Evolutionary conservation across 2,329 filamentous ascomycete genomes (phyloP).

Genomic region (Pseudocercospora fijiensis): DNA sequence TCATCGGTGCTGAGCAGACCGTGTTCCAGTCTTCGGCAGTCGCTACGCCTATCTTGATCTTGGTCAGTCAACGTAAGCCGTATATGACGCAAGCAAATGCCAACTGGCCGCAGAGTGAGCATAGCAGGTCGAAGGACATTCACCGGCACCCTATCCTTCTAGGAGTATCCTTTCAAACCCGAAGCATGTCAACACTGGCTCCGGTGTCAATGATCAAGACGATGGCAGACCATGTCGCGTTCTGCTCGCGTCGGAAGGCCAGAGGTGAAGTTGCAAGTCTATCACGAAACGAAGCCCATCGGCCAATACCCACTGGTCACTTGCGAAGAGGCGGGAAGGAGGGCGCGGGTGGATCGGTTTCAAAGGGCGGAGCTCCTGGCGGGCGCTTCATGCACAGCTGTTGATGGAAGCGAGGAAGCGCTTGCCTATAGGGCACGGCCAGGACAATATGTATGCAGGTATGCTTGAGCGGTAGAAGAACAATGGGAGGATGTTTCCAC

Average conservation of each 20-base stretch:
- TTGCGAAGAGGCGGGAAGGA: background rate
- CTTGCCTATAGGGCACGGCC: background rate
- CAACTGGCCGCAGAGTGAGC: background rate
- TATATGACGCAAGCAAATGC: background rate
- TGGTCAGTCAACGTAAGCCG: background rate
- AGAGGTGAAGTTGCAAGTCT: background rate
- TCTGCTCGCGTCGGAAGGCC: background rate
- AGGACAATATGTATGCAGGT: background rate
- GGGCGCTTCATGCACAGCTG: background rate
- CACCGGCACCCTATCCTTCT: background rate
- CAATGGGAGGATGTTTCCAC: background rate
- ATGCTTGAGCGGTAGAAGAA: background rate
- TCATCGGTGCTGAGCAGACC: background rate
- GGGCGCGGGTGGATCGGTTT: background rate
- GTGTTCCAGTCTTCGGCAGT: background rate
- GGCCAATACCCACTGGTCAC: background rate
- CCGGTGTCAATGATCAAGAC: background rate
- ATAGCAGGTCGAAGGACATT: background rate
- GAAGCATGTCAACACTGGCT: background rate
- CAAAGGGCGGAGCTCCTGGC: background rate
- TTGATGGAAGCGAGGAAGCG: background rate
- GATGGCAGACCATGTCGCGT: background rate
- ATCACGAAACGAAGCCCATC: background rate
- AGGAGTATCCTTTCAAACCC: background rate
- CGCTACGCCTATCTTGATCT: slow-evolving; percentile 7